Evolutionary conservation across 202 grass and related monocot species (phyloP).

Genomic region (Schoenoplectus triqueter): DNA sequence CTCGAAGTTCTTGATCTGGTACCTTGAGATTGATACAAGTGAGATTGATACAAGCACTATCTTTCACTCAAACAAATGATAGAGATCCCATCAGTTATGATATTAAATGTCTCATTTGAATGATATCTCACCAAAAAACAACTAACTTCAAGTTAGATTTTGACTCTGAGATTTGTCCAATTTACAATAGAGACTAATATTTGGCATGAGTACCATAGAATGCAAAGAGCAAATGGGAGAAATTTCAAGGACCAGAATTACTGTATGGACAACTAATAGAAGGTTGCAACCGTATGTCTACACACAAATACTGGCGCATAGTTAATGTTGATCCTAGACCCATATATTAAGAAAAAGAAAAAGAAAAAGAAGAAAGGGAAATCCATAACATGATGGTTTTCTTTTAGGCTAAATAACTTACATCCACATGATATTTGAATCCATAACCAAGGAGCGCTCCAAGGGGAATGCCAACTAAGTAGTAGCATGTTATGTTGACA

Average conservation of each 20-base stretch:
- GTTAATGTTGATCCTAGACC: not conserved
- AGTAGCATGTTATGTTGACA: slow-evolving; percentile 78
- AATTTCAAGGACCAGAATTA: not conserved
- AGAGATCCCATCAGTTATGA: not conserved
- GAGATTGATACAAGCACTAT: not conserved
- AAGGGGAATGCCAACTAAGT: slow-evolving; percentile 74
- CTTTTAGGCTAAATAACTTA: slow-evolving; percentile 24
- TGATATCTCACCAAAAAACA: not conserved
- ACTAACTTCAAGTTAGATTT: not conserved
- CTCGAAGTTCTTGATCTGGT: not conserved
- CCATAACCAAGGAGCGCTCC: slow-evolving; percentile 62
- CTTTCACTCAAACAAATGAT: not conserved
- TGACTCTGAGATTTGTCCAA: not conserved
- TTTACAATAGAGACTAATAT: not conserved
- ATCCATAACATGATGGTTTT: not conserved
- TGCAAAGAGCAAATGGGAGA: not conserved
- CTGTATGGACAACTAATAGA: not conserved
- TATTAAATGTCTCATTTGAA: not conserved
- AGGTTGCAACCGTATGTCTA: not conserved
- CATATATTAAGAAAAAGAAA: not conserved
- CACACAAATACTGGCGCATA: not conserved
- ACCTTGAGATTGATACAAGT: not conserved
- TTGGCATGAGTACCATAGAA: not conserved
- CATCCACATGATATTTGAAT: slow-evolving; percentile 60
- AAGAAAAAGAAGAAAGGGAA: not conserved